These are phyloP conservation scores for Barbatosphaeria neglecta DNA, from an alignment of 495 filamentous ascomycete genomes.

Conservation along the genomic window DNA sequence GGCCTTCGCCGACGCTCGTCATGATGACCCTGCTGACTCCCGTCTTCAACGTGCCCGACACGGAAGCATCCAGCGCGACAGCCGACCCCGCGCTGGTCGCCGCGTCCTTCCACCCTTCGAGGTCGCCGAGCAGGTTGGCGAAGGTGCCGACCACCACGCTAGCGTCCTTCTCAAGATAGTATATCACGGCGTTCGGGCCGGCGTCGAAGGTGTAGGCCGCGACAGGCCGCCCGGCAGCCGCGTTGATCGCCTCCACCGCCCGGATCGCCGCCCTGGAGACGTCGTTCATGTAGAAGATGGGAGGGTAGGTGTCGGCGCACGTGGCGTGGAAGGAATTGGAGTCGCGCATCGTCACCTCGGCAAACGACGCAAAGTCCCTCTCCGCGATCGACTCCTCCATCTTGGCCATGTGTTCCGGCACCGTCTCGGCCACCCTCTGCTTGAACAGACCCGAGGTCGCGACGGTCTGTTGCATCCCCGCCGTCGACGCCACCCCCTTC, in stretches of 20 bases:
- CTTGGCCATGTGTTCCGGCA: slow-evolving; percentile 70
- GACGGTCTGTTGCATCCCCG: slow-evolving; percentile 95
- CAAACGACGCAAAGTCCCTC: slow-evolving; percentile 78
- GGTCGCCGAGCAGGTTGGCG: slow-evolving; percentile 36
- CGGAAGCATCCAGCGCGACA: slow-evolving; percentile 44
- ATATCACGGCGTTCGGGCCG: slow-evolving; percentile 92
- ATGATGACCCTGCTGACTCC: slow-evolving; percentile 82
- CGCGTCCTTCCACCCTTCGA: slow-evolving; percentile 51
- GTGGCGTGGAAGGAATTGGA: slow-evolving; percentile 94
- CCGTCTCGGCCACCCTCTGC: slow-evolving; percentile 56
- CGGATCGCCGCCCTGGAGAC: slow-evolving; percentile 72
- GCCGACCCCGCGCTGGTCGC: slow-evolving; percentile 30
- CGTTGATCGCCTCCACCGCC: slow-evolving; percentile 81
- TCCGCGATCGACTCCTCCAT: slow-evolving; percentile 74
- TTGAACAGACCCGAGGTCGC: slow-evolving; percentile 73
- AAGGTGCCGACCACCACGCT: slow-evolving; percentile 61
- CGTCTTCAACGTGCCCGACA: slow-evolving; percentile 50
- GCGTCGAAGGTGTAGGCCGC: slow-evolving; percentile 97
- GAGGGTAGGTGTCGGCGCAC: slow-evolving; percentile 87
- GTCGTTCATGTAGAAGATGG: slow-evolving; percentile 98
- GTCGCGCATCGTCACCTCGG: slow-evolving; percentile 84
- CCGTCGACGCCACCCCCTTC: slow-evolving; percentile 84
- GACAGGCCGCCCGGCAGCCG: slow-evolving; percentile 54
- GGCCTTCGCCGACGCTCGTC: slow-evolving; percentile 87
- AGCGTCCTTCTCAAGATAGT: slow-evolving; percentile 72